Conservation (phyloP, 768 basidiomycete genomes). For the Dioszegia crocea region DNA sequence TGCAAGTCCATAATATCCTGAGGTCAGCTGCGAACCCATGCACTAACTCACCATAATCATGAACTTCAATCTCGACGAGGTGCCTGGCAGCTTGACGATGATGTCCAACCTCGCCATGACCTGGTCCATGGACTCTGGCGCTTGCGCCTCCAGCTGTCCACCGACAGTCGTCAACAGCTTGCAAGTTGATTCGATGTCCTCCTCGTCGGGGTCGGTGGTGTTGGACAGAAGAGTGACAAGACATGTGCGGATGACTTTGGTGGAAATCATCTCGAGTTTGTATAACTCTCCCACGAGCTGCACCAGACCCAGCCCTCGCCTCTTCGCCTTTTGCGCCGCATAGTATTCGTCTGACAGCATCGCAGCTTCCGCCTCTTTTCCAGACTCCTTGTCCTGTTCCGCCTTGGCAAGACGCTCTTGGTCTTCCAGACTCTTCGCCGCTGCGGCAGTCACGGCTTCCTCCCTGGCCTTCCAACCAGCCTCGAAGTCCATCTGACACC, state of each 20-base stretch:
- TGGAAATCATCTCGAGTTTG: constrained; percentile 97
- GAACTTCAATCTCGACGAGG: constrained; percentile 83
- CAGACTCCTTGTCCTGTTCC: constrained; percentile 52
- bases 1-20: constrained; percentile 90
- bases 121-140: constrained; percentile 83
- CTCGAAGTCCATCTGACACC: constrained; percentile 98
- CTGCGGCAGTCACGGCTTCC: constrained; percentile 77
- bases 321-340: constrained; percentile 92
- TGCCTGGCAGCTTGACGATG: constrained; percentile 66
- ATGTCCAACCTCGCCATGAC: constrained; percentile 90
- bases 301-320: constrained; percentile 92
- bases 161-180: constrained; percentile 89
- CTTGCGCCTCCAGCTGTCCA: constrained; percentile 68
- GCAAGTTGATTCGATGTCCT: constrained; percentile 94
- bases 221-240: constrained; percentile 91
- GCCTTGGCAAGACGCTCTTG: constrained; percentile 56
- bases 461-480: constrained; percentile 89
- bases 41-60: constrained; percentile 76
- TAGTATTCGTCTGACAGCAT: constrained; percentile 96
- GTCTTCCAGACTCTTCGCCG: constrained; percentile 78
- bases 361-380: constrained; percentile 60
- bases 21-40: not conserved
- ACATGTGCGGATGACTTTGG: constrained; percentile 98
- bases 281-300: constrained; percentile 97
- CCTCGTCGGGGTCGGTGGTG: constrained; percentile 91